Base-by-base conservation (phyloP, 345 rosid species). In the Sisymbrium irio region DNA sequence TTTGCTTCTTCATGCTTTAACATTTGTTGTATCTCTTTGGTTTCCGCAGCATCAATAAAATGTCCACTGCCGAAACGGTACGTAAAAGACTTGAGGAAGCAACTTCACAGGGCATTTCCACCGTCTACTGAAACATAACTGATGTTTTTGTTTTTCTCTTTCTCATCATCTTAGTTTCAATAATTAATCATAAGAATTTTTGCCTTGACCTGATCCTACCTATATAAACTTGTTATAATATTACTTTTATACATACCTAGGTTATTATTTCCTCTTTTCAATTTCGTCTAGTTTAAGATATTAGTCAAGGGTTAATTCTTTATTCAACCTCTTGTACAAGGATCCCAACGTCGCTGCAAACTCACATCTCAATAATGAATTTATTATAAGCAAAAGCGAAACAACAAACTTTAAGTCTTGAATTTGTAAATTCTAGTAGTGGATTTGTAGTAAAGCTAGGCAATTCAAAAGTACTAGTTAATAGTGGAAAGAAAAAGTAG, bases 241-340 rank as follows among this genome's bases (percentile, higher is more conserved):
- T 22, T 50, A 9, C 2, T 20, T 35, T 36, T 0, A 32, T 13
- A 65, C 20, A 35, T 65, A 50, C 36, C 36, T 20, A 5, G 25
- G 37, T 49, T 19, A 20, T 66, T 33, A 51, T 19, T 5, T 9
- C 27, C 27, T 47, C 54, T 5, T 18, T 18, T 19, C 27, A 47
- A 18, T 18, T 47, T 12, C 25, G 19, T 18, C 37, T 7, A 32
- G 6, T 27, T 27, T 27, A 27, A 27, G 28, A 27, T 3, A 3
- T 27, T 27, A 27, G 28, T 2, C 99, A 44, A 86, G 99, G 82
- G 98, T 92, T 75, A 88, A 96, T 77, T 96, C 98, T 65, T 89
- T 96, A 19, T 92, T 85, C 73, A 90, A 97, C 85, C 98, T 92
- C 59, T 64, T 96, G 85, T 97, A 92, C 82, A 90, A 90, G 76